Evolutionary conservation across 805 yeast genomes (phyloP).

Genomic region (Grigorovia humatica): DNA sequence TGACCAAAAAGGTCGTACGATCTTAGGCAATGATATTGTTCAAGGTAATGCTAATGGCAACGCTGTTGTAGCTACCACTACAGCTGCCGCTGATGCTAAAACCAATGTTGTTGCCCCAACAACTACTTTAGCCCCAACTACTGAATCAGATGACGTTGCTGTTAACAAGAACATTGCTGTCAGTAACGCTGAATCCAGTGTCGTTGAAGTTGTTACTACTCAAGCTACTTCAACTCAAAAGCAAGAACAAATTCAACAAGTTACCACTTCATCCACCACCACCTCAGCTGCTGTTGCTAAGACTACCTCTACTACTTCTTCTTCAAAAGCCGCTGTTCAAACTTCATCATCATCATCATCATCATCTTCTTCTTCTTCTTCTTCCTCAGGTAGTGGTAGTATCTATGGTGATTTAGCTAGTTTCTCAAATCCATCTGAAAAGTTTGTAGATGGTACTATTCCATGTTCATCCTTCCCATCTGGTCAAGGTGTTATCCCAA

Average conservation of each 20-base stretch:
- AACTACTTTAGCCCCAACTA: neutral
- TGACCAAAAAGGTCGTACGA: conserved; percentile 37
- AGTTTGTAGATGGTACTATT: conserved; percentile 62
- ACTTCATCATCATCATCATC: conserved; percentile 19
- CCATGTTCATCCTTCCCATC: conserved; percentile 61
- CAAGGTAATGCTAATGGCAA: conserved; percentile 1
- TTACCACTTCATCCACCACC: too few relatives aligned
- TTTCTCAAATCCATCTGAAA: conserved; percentile 45
- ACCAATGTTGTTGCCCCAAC: neutral
- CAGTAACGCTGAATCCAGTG: neutral
- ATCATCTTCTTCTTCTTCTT: conserved; percentile 23
- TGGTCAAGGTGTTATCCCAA: conserved; percentile 61
- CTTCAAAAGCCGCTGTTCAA: conserved; percentile 9
- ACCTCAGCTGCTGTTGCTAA: conserved; percentile 5
- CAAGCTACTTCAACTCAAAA: neutral
- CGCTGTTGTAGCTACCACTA: neutral
- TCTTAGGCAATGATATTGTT: conserved; percentile 9
- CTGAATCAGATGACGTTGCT: neutral
- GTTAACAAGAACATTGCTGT: conserved; percentile 3
- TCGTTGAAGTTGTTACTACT: neutral
- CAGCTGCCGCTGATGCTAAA: neutral
- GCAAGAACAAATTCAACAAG: too few relatives aligned
- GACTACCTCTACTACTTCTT: conserved; percentile 15
- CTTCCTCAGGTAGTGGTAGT: conserved; percentile 29
- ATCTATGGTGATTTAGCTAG: conserved; percentile 50